Evolutionary conservation across 2,329 filamentous ascomycete species (phyloP).

Genomic region (Hymenoscyphus albidus): DNA sequence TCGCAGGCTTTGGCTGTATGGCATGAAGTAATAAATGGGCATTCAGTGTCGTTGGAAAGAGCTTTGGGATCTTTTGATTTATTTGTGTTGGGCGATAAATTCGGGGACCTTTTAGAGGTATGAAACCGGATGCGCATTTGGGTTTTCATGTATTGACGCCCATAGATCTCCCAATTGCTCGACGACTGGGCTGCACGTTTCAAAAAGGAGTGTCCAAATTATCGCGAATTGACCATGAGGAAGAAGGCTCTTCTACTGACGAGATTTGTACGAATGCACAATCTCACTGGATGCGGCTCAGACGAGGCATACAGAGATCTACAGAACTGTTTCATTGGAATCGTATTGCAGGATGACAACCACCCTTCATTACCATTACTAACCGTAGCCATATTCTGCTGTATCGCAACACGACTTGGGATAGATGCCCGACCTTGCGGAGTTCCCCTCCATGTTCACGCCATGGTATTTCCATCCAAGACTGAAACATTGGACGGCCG

Average conservation of each 20-base stretch:
- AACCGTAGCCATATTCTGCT: conserved; percentile 82
- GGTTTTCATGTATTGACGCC: conserved; percentile 10
- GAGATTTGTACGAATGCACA: conserved; percentile 62
- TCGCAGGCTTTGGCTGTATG: conserved; percentile 75
- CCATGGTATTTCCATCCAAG: conserved; percentile 62
- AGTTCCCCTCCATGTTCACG: conserved; percentile 82
- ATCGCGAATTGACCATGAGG: conserved; percentile 57
- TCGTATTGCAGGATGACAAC: conserved; percentile 66
- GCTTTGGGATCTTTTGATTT: conserved; percentile 83
- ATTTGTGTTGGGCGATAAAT: conserved; percentile 72
- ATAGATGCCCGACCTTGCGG: conserved; percentile 75
- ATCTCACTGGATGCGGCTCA: conserved; percentile 66
- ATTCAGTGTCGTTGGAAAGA: conserved; percentile 61
- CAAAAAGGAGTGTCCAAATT: conserved; percentile 45
- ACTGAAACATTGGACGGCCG: conserved; percentile 58
- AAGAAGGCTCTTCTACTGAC: conserved; percentile 65
- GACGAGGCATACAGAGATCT: conserved; percentile 70
- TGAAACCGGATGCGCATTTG: background rate
- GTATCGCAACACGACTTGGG: conserved; percentile 68
- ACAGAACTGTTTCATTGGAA: conserved; percentile 82
- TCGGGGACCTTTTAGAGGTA: conserved; percentile 70
- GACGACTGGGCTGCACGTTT: conserved; percentile 61
- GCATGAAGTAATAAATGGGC: conserved; percentile 51
- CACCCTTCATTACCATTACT: conserved; percentile 84
- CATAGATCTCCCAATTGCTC: conserved; percentile 59